These are phyloP conservation scores for Scolecobasidium constrictum DNA, from an alignment of 2,329 filamentous ascomycete species.

Conservation along the genomic window DNA sequence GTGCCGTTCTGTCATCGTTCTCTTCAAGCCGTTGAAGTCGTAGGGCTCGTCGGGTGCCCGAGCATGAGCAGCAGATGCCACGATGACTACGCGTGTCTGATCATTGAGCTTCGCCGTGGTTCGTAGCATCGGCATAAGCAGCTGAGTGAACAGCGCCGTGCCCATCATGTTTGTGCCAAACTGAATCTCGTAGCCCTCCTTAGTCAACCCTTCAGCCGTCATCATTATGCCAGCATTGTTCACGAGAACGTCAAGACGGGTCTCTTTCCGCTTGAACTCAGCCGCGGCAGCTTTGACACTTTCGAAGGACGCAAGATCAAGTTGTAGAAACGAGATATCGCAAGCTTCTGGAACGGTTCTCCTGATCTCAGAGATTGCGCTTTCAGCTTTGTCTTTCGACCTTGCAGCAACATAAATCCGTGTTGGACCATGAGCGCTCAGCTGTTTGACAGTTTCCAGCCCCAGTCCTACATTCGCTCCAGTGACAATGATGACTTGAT, in stretches of 20 bases:
- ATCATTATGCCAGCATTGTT: conserved; percentile 14
- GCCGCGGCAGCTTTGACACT: conserved; percentile 15
- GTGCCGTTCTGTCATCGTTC: too few relatives aligned
- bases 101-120: conserved; percentile 26
- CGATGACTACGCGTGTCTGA: conserved; percentile 35
- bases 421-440: conserved; percentile 31
- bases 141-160: conserved; percentile 43
- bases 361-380: conserved; percentile 15
- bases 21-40: conserved; percentile 4
- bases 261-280: conserved; percentile 15
- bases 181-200: conserved; percentile 37
- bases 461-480: conserved; percentile 38
- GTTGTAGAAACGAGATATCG: conserved; percentile 1
- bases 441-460: conserved; percentile 31
- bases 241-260: conserved; percentile 9
- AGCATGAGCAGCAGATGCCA: conserved; percentile 33
- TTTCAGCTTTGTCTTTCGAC: conserved; percentile 28
- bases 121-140: conserved; percentile 35
- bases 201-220: conserved; percentile 14
- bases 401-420: conserved; percentile 38
- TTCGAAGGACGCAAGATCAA: conserved; percentile 16
- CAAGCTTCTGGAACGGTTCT: conserved; percentile 10
- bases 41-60: not conserved
- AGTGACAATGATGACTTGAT: conserved; percentile 32
- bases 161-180: conserved; percentile 44